These are phyloP conservation scores for Botrytis squamosa DNA, from an alignment of 2,329 filamentous ascomycete species.

Conservation along the genomic window DNA sequence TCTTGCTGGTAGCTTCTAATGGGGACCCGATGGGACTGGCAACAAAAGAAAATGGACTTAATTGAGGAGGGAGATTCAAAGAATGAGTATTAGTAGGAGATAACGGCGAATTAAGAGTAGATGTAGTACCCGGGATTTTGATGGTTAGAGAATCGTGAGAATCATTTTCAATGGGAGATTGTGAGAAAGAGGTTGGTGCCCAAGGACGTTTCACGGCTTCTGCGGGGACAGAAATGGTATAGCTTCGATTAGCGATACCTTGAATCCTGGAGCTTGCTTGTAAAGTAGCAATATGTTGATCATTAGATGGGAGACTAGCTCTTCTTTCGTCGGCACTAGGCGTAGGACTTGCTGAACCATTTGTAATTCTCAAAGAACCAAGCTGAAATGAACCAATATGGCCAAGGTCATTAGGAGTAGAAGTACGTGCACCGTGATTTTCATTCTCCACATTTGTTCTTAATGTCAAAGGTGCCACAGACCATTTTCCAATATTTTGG, in stretches of 20 bases:
- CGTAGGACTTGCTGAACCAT: constrained; percentile 54
- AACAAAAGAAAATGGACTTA: constrained; percentile 42
- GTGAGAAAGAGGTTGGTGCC: constrained; percentile 7
- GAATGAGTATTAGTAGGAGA: constrained; percentile 23
- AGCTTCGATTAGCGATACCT: constrained; percentile 27
- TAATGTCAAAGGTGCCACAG: constrained; percentile 12
- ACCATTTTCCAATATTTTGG: constrained; percentile 15
- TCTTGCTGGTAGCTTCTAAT: constrained; percentile 49
- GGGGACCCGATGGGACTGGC: constrained; percentile 38
- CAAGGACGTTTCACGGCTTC: constrained; percentile 29
- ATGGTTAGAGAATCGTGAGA: constrained; percentile 20
- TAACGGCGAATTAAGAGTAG: not conserved
- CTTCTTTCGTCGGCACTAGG: constrained; percentile 41
- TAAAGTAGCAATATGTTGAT: not conserved
- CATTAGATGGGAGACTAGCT: constrained; percentile 19
- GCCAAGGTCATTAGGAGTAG: constrained; percentile 52
- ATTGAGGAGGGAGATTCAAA: constrained; percentile 29
- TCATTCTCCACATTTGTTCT: constrained; percentile 15
- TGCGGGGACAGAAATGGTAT: constrained; percentile 29
- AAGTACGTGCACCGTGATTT: constrained; percentile 28
- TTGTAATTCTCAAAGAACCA: constrained; percentile 61
- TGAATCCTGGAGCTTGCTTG: constrained; percentile 22
- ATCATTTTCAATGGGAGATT: not conserved
- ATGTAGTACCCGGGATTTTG: constrained; percentile 6
- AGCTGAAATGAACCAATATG: constrained; percentile 62